Evolutionary conservation across 2,329 filamentous ascomycete species (phyloP).

Genomic region (Colletotrichum trifolii): DNA sequence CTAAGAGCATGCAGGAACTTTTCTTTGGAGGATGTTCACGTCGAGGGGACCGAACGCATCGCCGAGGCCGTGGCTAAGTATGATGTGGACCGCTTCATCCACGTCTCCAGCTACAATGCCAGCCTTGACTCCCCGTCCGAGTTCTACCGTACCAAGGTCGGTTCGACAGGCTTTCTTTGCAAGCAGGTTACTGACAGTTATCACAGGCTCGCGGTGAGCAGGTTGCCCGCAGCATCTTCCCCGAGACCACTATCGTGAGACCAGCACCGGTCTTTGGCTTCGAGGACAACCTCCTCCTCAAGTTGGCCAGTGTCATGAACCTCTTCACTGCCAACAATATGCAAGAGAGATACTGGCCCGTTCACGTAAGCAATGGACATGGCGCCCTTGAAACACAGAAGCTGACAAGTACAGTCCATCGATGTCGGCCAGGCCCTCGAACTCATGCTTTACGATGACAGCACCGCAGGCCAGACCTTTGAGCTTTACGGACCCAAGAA

Average conservation of each 20-base stretch:
- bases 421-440: constrained; percentile 92
- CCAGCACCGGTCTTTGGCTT: constrained; percentile 95
- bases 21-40: constrained; percentile 88
- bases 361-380: constrained; percentile 74
- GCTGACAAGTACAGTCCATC: constrained; percentile 69
- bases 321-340: constrained; percentile 92
- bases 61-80: constrained; percentile 96
- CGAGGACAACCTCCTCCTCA: constrained; percentile 91
- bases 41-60: constrained; percentile 92
- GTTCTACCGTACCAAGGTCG: constrained; percentile 90
- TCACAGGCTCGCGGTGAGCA: constrained; percentile 79
- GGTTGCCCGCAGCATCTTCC: constrained; percentile 88
- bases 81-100: constrained; percentile 95
- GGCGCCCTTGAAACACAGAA: neutral
- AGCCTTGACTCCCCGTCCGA: constrained; percentile 82
- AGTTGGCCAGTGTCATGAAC: constrained; percentile 82
- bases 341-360: constrained; percentile 89
- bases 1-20: constrained; percentile 81
- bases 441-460: constrained; percentile 90
- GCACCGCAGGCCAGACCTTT: constrained; percentile 87
- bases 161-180: neutral
- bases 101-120: constrained; percentile 95
- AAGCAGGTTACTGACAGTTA: constrained; percentile 24
- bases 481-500: constrained; percentile 95
- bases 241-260: constrained; percentile 95